These are phyloP conservation scores for Xylaria sp. DNA, from an alignment of 2,329 filamentous ascomycete species.

Conservation along the genomic window DNA sequence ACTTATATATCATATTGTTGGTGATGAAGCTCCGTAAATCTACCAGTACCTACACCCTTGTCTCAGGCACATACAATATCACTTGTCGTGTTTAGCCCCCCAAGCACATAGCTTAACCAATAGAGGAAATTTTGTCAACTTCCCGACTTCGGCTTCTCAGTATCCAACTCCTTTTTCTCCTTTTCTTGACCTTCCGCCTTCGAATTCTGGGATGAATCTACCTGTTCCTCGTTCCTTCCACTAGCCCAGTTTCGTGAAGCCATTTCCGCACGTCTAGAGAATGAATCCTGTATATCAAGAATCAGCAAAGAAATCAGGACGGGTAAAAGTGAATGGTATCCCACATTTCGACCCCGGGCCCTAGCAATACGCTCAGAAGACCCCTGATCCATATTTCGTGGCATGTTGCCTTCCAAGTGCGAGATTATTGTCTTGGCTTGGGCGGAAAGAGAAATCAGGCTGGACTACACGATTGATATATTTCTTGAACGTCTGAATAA, in stretches of 20 bases:
- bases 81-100: conserved; percentile 7
- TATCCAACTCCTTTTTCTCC: not conserved
- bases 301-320: not conserved
- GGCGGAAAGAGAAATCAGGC: not conserved
- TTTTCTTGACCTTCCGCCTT: conserved; percentile 2
- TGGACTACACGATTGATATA: not conserved
- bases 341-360: conserved; percentile 50
- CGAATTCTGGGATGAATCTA: conserved; percentile 8
- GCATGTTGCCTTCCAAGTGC: conserved; percentile 41
- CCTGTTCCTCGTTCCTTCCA: not conserved
- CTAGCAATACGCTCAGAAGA: conserved; percentile 56
- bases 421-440: not conserved
- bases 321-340: not conserved
- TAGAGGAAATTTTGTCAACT: not conserved
- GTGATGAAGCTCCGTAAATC: conserved; percentile 17
- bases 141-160: not conserved
- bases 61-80: conserved; percentile 18
- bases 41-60: conserved; percentile 3
- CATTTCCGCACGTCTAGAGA: conserved; percentile 44
- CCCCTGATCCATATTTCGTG: conserved; percentile 57
- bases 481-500: not conserved
- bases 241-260: conserved; percentile 38
- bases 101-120: conserved; percentile 20
- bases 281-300: conserved; percentile 40
- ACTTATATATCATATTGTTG: conserved; percentile 4